Base-by-base conservation (phyloP, 2,329 filamentous ascomycete species). In the Endoconidiophora polonica region DNA sequence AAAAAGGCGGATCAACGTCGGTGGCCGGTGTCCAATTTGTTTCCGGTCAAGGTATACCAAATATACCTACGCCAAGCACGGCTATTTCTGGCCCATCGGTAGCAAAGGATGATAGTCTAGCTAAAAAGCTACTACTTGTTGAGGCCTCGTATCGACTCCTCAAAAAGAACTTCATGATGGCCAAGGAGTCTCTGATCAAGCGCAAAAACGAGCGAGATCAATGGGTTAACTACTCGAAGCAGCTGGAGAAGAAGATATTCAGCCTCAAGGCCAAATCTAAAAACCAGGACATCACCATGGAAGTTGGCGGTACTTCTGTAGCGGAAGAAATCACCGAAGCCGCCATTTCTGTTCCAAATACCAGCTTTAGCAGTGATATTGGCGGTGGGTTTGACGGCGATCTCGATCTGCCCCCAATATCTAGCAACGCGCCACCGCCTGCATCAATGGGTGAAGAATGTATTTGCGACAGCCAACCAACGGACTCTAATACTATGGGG, bases 161-260 rank as follows among this genome's bases (percentile, higher is more conserved):
- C 44, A 64, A 58, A 24, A 59, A 58, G 45, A 67, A 61, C 54
- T 68, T 68, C 57, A 71, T 63, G 50, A 63, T 56, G 2, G 62
- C 67, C 43, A 65, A 65, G 50, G 61, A 62, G 10, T 60, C 63
- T 5, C 60, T 69, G 6, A 58, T 60, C 29, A 68, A 64, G 55
- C 65, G 65, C 44, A 68, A 66, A 24, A 61, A 64, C 1, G 63
- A 68, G 22, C 65, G 65, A 3, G 62, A 69, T 5, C 56, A 58
- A 29, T 77, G 73, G 73, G 61, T 63, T 23, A 59, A 62, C 4
- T 68, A 72, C 49, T 67, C 68, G 4, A 64, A 64, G 20, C 56
- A 61, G 10, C 58, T 75, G 16, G 62, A 70, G 47, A 60, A 59
- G 23, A 71, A 64, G 52, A 62, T 76, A 1, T 26, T 33, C 39